Percentiles rank a stretch among this genome's conserved stretches.
Conservation (phyloP, 495 filamentous ascomycete genomes). For the Cercophora sp. region DNA sequence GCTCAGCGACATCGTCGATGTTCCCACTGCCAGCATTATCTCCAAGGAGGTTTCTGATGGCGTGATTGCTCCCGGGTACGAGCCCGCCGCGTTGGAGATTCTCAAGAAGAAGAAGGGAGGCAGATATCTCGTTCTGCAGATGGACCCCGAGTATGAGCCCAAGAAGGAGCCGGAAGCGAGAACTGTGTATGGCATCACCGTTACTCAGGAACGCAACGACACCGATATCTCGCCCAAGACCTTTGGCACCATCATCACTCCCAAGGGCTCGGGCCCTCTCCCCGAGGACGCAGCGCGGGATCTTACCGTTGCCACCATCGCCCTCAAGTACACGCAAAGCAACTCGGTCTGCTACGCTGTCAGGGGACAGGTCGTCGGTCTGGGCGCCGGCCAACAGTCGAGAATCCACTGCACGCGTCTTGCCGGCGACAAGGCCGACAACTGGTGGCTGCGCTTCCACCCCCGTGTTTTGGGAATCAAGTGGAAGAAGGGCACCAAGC, state of each 20-base stretch:
- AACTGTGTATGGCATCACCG: slow-evolving; percentile 81
- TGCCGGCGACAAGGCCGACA: slow-evolving; percentile 98
- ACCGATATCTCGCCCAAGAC: slow-evolving; percentile 77
- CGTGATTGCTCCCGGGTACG: slow-evolving; percentile 85
- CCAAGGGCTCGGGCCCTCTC: slow-evolving; percentile 67
- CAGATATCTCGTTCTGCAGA: slow-evolving; percentile 92
- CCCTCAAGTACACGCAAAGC: slow-evolving; percentile 95
- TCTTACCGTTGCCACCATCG: slow-evolving; percentile 91
- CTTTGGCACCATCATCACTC: slow-evolving; percentile 79
- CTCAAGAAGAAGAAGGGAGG: slow-evolving; percentile 98
- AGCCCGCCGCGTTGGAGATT: slow-evolving; percentile 79
- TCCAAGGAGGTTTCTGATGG: slow-evolving; percentile 96
- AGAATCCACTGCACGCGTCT: slow-evolving; percentile 97
- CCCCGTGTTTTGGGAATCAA: slow-evolving; percentile 78
- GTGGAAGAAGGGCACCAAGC: slow-evolving; percentile 96
- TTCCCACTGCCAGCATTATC: slow-evolving; percentile 92
- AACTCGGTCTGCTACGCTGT: slow-evolving; percentile 98
- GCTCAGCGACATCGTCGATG: slow-evolving; percentile 82
- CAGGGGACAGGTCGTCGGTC: slow-evolving; percentile 88
- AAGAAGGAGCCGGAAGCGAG: slow-evolving; percentile 62
- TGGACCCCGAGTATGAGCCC: slow-evolving; percentile 83
- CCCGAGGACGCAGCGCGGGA: slow-evolving; percentile 82
- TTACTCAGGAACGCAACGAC: slow-evolving; percentile 90
- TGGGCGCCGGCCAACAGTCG: slow-evolving; percentile 94
- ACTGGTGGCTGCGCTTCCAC: slow-evolving; percentile 99